A percentile compares a stretch with the other conserved stretches of the same genome.
Conservation (phyloP, 192 early-diverging fungal genomes). For the Pecoramyces ruminantium region DNA sequence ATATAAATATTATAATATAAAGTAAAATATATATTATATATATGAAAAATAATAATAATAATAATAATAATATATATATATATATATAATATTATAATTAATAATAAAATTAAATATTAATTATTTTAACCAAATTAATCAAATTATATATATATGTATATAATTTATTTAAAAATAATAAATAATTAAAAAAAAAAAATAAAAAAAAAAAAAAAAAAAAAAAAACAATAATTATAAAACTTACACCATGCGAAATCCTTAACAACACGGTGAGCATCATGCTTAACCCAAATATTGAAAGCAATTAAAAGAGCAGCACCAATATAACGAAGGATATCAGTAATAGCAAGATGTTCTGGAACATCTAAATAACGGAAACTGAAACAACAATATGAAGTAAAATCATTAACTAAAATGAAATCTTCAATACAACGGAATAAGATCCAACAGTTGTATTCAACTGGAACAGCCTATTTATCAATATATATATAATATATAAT, state of each 20-base stretch:
- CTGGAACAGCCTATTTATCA: constrained; percentile 39
- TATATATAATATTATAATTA: too few species aligned
- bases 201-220: constrained; percentile 1
- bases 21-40: too few species aligned
- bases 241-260: constrained; percentile 97
- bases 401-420: constrained; percentile 84
- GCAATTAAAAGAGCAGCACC: constrained; percentile 62
- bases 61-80: too few species aligned
- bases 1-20: too few species aligned
- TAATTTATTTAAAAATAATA: too few species aligned
- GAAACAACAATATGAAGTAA: constrained; percentile 67
- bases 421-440: constrained; percentile 87
- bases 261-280: constrained; percentile 86
- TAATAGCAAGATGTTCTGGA: constrained; percentile 41
- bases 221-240: constrained; percentile 8
- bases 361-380: constrained; percentile 61
- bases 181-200: not conserved
- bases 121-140: too few species aligned
- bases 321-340: constrained; percentile 52
- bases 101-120: too few species aligned
- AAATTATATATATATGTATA: too few species aligned
- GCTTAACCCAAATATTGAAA: constrained; percentile 92
- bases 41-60: too few species aligned
- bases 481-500: not conserved
- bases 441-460: constrained; percentile 94